Evolutionary conservation across 2,329 filamentous ascomycete genomes (phyloP).

Genomic region (Aspergillus sp.): DNA sequence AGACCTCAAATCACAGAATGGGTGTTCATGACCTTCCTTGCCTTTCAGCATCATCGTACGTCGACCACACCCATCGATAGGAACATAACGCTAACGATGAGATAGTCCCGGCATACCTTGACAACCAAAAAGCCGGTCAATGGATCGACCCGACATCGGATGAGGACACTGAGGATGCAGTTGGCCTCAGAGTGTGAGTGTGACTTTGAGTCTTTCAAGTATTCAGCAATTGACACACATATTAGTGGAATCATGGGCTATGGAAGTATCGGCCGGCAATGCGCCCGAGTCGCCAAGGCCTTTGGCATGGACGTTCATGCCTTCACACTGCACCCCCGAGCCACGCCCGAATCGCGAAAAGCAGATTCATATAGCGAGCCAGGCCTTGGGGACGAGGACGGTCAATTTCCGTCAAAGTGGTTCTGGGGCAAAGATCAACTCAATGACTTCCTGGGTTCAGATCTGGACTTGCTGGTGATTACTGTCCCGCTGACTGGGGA

Average conservation of each 20-base stretch:
- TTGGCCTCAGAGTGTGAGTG: constrained; percentile 3
- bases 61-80: neutral
- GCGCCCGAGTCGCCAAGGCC: constrained; percentile 1
- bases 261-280: constrained; percentile 3
- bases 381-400: neutral
- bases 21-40: constrained; percentile 5
- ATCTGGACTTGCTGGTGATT: constrained; percentile 8
- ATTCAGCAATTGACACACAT: neutral
- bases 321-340: constrained; percentile 1
- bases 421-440: constrained; percentile 1
- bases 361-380: neutral
- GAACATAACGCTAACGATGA: neutral
- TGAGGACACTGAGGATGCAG: constrained; percentile 2
- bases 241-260: constrained; percentile 2
- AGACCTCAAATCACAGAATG: constrained; percentile 9
- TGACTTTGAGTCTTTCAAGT: neutral
- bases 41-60: constrained; percentile 2
- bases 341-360: neutral
- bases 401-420: constrained; percentile 2
- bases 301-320: constrained; percentile 5
- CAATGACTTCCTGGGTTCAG: constrained; percentile 6
- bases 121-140: neutral
- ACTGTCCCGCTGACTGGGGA: neutral
- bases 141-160: constrained; percentile 4
- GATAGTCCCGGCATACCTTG: neutral